Base-by-base conservation (phyloP, 176 grass and related monocot species). In the Areca catechu region DNA sequence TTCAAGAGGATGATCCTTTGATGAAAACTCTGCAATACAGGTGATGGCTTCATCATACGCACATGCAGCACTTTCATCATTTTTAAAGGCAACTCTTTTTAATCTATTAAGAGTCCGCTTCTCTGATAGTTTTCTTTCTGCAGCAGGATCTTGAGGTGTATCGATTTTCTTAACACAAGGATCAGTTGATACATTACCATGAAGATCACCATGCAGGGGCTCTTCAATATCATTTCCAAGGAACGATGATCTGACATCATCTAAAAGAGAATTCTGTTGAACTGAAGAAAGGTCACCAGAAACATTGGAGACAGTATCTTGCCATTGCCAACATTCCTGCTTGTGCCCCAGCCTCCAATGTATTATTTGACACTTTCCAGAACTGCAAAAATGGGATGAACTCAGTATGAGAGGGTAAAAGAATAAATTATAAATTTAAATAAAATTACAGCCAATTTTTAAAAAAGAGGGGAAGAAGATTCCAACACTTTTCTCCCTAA, bases 301-400 rank as follows among this genome's bases (percentile, higher is more conserved):
- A 57, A 58, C 63, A 76, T 43, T 50, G 24, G 48, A 61, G 51
- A 56, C 24, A 5, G 34, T 76, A 66, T 69, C 81, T 78, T 73
- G 53, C 83, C 80, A 92, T 72, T 74, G 82, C 58, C 80, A 81
- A 70, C 93, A 98, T 61, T 74, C 74, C 74, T 98, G 78, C 76
- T 78, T 98, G 69, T 98, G 93, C 37, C 81, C 93, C 61, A 92
- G 87, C 63, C 93, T 82, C 93, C 93, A 98, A 66, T 98, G 87
- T 62, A 74, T 60, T 80, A 98, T 98, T 84, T 98, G 93, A 55
- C 93, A 98, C 76, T 83, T 98, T 30, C 93, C 93, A 55, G 93
- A 98, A 70, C 93, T 98, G 81, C 68, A 58, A 77, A 50, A 19
- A 43, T 9, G 34, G 7, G 7, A 43, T 43, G 6, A 43, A 2